A percentile compares a stretch with the other conserved stretches of the same genome.
Conservation (phyloP, 2,329 filamentous ascomycete species). For the Hortaea werneckii region DNA sequence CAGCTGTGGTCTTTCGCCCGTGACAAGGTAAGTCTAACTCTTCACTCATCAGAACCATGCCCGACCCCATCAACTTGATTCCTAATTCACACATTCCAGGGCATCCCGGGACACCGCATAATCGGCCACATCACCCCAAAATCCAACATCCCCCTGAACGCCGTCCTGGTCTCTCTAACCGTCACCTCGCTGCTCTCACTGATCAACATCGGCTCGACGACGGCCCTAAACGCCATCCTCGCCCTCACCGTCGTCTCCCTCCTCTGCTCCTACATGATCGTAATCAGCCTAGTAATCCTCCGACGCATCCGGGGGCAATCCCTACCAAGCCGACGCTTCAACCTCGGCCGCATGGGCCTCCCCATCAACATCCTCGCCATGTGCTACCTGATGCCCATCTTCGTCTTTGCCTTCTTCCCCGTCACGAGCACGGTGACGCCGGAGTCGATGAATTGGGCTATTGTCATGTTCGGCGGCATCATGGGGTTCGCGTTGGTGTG, state of each 20-base stretch:
- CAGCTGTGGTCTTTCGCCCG: slow-evolving; percentile 31
- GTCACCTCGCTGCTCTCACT: slow-evolving; percentile 20
- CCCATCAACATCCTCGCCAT: slow-evolving; percentile 39
- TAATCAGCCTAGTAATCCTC: slow-evolving; percentile 27
- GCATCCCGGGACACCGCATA: neutral
- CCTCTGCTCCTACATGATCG: slow-evolving; percentile 31
- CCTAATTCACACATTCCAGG: slow-evolving; percentile 2
- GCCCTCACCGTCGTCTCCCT: slow-evolving; percentile 29
- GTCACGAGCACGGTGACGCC: slow-evolving; percentile 17
- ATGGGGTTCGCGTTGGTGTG: slow-evolving; percentile 32
- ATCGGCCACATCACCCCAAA: neutral
- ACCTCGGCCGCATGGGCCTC: slow-evolving; percentile 29
- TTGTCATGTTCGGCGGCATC: slow-evolving; percentile 22
- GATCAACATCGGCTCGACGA: slow-evolving; percentile 11
- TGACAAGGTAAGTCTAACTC: slow-evolving; percentile 18
- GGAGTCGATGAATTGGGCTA: neutral
- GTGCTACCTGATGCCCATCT: slow-evolving; percentile 36
- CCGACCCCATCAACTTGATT: slow-evolving; percentile 1
- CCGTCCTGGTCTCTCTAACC: slow-evolving; percentile 12
- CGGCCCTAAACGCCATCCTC: slow-evolving; percentile 33
- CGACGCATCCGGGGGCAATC: slow-evolving; percentile 25
- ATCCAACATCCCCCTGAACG: slow-evolving; percentile 13
- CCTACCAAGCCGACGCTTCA: slow-evolving; percentile 29
- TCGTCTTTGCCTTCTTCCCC: slow-evolving; percentile 43
- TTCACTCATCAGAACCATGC: too few relatives aligned